These are phyloP conservation scores for Kluyveromyces siamensis DNA, from an alignment of 805 yeast genomes.

Conservation along the genomic window DNA sequence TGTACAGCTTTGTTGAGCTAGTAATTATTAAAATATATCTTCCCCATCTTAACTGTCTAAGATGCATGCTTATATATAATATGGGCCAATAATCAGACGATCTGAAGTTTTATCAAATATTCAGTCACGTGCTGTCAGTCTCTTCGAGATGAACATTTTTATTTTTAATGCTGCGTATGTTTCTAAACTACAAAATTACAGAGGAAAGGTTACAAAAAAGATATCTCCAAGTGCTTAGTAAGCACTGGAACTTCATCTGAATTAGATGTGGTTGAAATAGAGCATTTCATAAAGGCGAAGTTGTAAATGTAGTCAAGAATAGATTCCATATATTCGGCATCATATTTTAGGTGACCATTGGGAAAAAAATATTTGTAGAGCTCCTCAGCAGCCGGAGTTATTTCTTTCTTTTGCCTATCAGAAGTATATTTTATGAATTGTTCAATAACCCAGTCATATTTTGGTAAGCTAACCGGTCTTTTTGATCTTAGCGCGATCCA, in stretches of 20 bases:
- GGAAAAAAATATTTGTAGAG: conserved; percentile 3
- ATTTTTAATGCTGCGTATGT: not conserved
- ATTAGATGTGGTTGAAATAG: not conserved
- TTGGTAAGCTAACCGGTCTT: conserved; percentile 5
- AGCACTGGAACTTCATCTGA: not conserved
- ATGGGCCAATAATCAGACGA: too few species aligned
- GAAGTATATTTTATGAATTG: not conserved
- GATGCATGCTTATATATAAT: too few species aligned
- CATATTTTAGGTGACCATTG: not conserved
- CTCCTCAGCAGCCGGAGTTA: not conserved
- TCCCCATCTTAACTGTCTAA: too few species aligned
- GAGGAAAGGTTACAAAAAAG: not conserved
- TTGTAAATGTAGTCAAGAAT: not conserved
- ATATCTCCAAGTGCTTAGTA: not conserved
- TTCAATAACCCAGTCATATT: conserved; percentile 13
- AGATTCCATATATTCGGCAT: not conserved
- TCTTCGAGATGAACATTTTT: too few species aligned
- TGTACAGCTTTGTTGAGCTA: too few species aligned
- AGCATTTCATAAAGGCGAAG: not conserved
- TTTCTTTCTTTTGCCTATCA: too few species aligned
- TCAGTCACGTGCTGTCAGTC: not conserved
- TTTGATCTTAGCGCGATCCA: conserved; percentile 14
- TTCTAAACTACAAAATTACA: not conserved
- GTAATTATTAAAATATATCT: too few species aligned
- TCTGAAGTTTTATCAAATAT: too few species aligned